A percentile compares a stretch with the other conserved stretches of the same genome.
phyloP scores from a whole-genome alignment of 495 filamentous ascomycete genomes.

The Physcia stellaris region DNA sequence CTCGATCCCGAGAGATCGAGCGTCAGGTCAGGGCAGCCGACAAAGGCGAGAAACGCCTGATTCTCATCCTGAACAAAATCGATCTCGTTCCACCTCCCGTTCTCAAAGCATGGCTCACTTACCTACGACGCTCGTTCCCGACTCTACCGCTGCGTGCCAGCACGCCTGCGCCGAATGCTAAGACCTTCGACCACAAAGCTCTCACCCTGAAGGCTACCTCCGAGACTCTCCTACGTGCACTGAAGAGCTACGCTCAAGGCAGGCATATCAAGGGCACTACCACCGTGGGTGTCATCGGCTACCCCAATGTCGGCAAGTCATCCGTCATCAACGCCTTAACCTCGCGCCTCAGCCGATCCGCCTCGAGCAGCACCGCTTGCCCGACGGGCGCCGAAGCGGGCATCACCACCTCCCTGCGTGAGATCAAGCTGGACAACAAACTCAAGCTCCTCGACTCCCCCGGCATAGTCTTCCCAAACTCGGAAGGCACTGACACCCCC shows the following conservation, averaged over 20 bases:
- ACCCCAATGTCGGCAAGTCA: constrained; percentile 95
- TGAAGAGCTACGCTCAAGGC: constrained; percentile 78
- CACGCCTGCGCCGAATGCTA: constrained; percentile 68
- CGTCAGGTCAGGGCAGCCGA: constrained; percentile 76
- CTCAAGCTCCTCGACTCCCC: constrained; percentile 90
- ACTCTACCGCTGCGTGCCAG: constrained; percentile 85
- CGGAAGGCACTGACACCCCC: constrained; percentile 23
- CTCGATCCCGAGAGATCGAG: constrained; percentile 82
- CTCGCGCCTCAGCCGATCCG: constrained; percentile 53
- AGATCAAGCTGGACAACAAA: constrained; percentile 90
- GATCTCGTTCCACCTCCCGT: constrained; percentile 75
- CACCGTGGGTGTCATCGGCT: constrained; percentile 87
- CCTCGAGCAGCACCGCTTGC: constrained; percentile 42
- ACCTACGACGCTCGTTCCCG: constrained; percentile 84
- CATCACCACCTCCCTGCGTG: constrained; percentile 75
- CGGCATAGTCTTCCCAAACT: constrained; percentile 81
- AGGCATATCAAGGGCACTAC: constrained; percentile 79
- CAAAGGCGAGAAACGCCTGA: constrained; percentile 70
- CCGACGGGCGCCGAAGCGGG: constrained; percentile 87
- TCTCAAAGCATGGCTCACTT: constrained; percentile 68
- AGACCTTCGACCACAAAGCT: constrained; percentile 83
- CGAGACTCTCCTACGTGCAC: constrained; percentile 71
- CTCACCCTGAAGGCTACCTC: constrained; percentile 79
- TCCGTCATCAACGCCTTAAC: constrained; percentile 92
- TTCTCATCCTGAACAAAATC: constrained; percentile 94